Conservation (phyloP, 1,139 yeast genomes). For the Nakaseomyces uthaithaninus region DNA sequence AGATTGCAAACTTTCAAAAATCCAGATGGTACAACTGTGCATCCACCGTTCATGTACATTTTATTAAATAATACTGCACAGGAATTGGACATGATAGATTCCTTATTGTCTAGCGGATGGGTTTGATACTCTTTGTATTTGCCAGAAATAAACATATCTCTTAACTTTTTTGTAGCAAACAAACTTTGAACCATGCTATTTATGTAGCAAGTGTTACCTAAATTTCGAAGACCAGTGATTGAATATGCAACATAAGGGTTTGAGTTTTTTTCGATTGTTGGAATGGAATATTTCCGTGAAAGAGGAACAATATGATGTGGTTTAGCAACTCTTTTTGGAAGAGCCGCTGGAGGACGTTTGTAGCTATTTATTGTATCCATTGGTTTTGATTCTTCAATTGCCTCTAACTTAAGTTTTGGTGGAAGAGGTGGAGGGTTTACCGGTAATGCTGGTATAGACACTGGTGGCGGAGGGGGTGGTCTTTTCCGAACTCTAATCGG, state of each 20-base stretch:
- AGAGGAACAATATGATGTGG: not conserved
- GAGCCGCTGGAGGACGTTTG: constrained; percentile 6
- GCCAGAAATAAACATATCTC: constrained; percentile 38
- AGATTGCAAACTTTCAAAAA: constrained; percentile 48
- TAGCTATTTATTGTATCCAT: not conserved
- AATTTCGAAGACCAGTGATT: constrained; percentile 58
- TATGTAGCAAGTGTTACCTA: constrained; percentile 69
- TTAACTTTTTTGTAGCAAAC: constrained; percentile 44
- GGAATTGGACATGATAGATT: constrained; percentile 37
- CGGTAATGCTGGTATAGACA: constrained; percentile 13
- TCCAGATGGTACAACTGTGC: constrained; percentile 56
- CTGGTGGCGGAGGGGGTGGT: constrained; percentile 29
- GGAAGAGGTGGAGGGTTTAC: constrained; percentile 18
- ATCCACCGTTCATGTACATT: constrained; percentile 46
- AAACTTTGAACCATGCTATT: constrained; percentile 62
- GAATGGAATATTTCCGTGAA: constrained; percentile 20
- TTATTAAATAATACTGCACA: constrained; percentile 44
- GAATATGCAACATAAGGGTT: constrained; percentile 37
- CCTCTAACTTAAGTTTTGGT: constrained; percentile 13
- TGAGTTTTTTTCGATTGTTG: constrained; percentile 34
- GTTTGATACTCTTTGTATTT: constrained; percentile 38
- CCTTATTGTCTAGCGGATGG: constrained; percentile 27
- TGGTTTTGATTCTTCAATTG: not conserved
- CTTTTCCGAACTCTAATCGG: constrained; percentile 23
- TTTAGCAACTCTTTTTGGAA: constrained; percentile 7